Evolutionary conservation across 805 yeast species (phyloP), one percentile per base, ranked within the genome.

Genomic region (Ogataea paraovalis): DNA sequence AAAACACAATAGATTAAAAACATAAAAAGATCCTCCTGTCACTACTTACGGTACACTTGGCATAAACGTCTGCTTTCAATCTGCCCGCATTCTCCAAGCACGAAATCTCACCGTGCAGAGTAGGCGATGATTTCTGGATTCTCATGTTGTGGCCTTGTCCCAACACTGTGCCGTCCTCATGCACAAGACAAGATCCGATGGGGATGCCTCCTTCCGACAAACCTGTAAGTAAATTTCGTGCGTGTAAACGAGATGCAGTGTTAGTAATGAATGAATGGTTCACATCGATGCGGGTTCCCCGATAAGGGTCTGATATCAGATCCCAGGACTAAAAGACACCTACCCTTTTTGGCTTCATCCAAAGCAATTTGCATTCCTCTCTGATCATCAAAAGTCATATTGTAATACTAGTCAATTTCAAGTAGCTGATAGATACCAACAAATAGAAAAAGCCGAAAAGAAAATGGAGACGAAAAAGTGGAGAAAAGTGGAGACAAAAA

Each of bases 71-170:
- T 4, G 91, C 97, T 20, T 83, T 82, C 48, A 94, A 72, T 60
- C 98, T 78, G 7, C 98, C 98, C 19, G 96, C 95, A 53, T 87
- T 83, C 61, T 90, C 97, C 49, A 94, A 73, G 8, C 96, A 82
- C 10, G 91, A 78, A 57, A 87, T 94, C 64, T 92, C 99, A 19
- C 96, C 99, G 59, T 92, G 99, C 49, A 92, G 72, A 16, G 85
- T 87, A 16, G 97, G 81, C 12, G 95, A 85, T 18, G 75, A 72
- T 64, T 87, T 86, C 67, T 92, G 98, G 52, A 92, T 76, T 58
- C 99, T 77, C 82, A 80, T 75, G 67, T 92, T 92, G 67, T 89
- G 98, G 13, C 99, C 98, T 42, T 82, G 73, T 23, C 97, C 97
- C 12, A 91, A 72, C 12, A 92, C 78, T 3, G 79, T 77, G 18